Conservation (phyloP, 306 rosid species). For the Hippophae rhamnoides region DNA sequence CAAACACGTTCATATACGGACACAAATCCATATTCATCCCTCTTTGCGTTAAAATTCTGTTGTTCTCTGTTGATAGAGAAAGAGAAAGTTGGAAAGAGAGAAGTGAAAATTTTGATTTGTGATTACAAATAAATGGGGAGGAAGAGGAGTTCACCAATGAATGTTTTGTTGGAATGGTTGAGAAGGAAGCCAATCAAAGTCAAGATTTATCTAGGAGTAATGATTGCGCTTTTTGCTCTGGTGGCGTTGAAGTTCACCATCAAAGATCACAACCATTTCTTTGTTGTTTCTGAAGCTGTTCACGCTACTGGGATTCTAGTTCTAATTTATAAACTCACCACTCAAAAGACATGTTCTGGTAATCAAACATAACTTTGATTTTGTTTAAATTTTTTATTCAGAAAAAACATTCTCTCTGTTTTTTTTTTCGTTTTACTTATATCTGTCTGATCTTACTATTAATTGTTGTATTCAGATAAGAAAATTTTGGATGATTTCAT, state of each 20-base stretch:
- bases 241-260: constrained; percentile 30
- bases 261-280: constrained; percentile 23
- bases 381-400: neutral
- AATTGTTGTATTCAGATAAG: neutral
- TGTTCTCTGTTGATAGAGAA: neutral
- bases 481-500: neutral
- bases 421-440: neutral
- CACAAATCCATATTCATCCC: too few species aligned
- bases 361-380: neutral
- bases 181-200: constrained; percentile 34
- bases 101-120: neutral
- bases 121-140: constrained; percentile 34
- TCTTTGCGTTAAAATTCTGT: too few species aligned
- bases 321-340: constrained; percentile 63
- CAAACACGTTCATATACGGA: too few species aligned
- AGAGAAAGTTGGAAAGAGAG: neutral
- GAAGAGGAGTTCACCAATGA: constrained; percentile 31
- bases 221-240: constrained; percentile 34
- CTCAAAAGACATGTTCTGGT: constrained; percentile 76
- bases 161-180: constrained; percentile 36
- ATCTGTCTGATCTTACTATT: neutral
- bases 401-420: too few species aligned
- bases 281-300: constrained; percentile 34
- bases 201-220: constrained; percentile 33
- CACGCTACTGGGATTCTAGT: constrained; percentile 48